phyloP scores from a whole-genome alignment of 78 protist genomes.

The Dictyostelium discoideum region DNA sequence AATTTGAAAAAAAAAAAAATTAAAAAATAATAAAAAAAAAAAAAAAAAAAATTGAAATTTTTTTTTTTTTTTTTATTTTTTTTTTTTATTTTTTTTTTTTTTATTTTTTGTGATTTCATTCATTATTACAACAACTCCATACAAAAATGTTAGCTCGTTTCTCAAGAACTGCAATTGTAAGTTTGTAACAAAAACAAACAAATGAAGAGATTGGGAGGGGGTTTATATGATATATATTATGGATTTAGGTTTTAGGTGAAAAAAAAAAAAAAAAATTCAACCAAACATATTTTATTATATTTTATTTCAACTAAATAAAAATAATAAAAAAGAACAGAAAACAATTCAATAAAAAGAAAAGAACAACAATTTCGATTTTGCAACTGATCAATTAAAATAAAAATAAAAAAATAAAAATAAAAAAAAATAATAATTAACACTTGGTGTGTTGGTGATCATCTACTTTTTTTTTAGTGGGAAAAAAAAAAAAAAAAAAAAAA shows the following conservation, averaged over 20 bases:
- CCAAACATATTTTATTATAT: neutral
- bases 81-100: neutral
- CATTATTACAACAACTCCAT: neutral
- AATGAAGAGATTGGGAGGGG: neutral
- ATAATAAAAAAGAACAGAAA: too few species aligned
- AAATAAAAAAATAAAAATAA: too few species aligned
- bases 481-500: too few species aligned
- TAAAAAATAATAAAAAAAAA: too few species aligned
- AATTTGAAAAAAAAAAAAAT: too few species aligned
- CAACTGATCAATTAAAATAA: too few species aligned
- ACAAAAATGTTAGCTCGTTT: conserved; percentile 10
- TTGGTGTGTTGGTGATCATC: neutral
- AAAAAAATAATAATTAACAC: neutral
- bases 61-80: neutral
- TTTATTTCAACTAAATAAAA: neutral
- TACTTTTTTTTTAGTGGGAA: neutral
- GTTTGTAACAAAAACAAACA: neutral
- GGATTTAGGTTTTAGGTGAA: neutral
- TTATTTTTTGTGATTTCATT: neutral
- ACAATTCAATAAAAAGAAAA: too few species aligned
- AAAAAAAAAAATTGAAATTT: neutral
- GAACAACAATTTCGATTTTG: too few species aligned
- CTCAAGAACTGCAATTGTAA: conserved; percentile 3
- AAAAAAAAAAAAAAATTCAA: neutral
- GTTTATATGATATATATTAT: neutral